A percentile compares a stretch with the other conserved stretches of the same genome.
Conservation (phyloP, 2,329 filamentous ascomycete species). For the Dothistroma septosporum region DNA sequence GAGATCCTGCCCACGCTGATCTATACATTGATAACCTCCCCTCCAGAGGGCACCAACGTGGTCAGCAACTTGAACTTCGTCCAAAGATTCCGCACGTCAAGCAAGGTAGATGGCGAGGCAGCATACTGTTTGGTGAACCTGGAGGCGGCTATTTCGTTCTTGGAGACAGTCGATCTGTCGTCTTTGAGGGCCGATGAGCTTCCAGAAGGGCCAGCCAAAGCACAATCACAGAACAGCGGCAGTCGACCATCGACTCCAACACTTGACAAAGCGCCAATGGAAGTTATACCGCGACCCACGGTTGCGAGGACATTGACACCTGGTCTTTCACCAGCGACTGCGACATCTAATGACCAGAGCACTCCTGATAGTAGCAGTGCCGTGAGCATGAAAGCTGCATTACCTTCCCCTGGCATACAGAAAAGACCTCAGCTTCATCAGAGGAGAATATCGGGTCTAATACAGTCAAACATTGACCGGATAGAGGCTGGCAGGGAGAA, state of each 20-base stretch:
- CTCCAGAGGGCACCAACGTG: slow-evolving; percentile 77
- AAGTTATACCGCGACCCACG: slow-evolving; percentile 27
- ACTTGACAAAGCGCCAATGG: slow-evolving; percentile 36
- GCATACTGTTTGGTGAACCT: slow-evolving; percentile 96
- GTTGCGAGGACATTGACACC: slow-evolving; percentile 33
- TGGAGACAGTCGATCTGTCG: slow-evolving; percentile 91
- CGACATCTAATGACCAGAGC: slow-evolving; percentile 27
- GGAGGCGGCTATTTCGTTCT: slow-evolving; percentile 88
- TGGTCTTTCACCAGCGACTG: slow-evolving; percentile 28
- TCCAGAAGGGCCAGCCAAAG: slow-evolving; percentile 56
- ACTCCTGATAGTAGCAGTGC: slow-evolving; percentile 16
- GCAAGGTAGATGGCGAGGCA: slow-evolving; percentile 85
- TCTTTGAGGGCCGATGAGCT: slow-evolving; percentile 76
- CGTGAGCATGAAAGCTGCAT: slow-evolving; percentile 6
- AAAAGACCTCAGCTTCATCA: slow-evolving; percentile 55
- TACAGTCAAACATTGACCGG: slow-evolving; percentile 77
- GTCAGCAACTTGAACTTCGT: slow-evolving; percentile 96
- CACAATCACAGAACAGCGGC: slow-evolving; percentile 44
- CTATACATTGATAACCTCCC: slow-evolving; percentile 87
- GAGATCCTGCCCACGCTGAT: slow-evolving; percentile 97
- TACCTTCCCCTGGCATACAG: slow-evolving; percentile 32
- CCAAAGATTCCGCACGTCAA: slow-evolving; percentile 80
- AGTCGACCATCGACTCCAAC: slow-evolving; percentile 48
- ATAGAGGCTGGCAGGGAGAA: slow-evolving; percentile 70
- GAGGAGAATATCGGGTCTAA: slow-evolving; percentile 75